A percentile compares a stretch with the other conserved stretches of the same genome.
Conservation (phyloP, 2,329 filamentous ascomycete species). For the Dryadomyces quercus-mongolicae region DNA sequence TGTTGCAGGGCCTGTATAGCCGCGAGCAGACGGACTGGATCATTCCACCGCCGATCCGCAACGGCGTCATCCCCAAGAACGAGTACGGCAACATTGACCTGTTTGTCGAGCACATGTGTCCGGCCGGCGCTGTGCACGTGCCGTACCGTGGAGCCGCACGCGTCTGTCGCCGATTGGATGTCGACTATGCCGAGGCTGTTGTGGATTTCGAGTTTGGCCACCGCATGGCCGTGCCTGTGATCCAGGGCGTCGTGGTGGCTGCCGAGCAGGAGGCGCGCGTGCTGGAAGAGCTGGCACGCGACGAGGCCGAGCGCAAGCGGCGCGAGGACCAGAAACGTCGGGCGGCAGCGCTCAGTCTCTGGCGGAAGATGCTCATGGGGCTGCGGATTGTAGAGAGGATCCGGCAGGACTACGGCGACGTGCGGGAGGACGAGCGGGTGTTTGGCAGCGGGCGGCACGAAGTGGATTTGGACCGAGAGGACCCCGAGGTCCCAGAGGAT, state of each 20-base stretch:
- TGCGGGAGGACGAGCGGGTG: constrained; percentile 31
- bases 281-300: constrained; percentile 65
- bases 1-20: constrained; percentile 76
- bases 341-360: constrained; percentile 60
- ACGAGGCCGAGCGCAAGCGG: constrained; percentile 60
- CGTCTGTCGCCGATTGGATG: constrained; percentile 70
- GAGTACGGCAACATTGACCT: constrained; percentile 94
- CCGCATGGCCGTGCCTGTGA: constrained; percentile 83
- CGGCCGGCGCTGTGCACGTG: constrained; percentile 66
- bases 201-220: constrained; percentile 95
- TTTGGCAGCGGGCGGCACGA: constrained; percentile 36
- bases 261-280: constrained; percentile 64
- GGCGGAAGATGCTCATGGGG: constrained; percentile 81
- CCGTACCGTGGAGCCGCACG: constrained; percentile 65
- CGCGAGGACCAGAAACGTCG: constrained; percentile 78
- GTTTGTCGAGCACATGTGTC: constrained; percentile 89
- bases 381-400: constrained; percentile 72
- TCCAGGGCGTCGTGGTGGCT: constrained; percentile 81
- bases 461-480: background rate
- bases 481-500: constrained; percentile 16
- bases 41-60: constrained; percentile 71
- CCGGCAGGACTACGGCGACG: constrained; percentile 60
- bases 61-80: constrained; percentile 87
- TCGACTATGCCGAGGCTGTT: constrained; percentile 89
- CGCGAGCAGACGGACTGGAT: constrained; percentile 89